These are phyloP conservation scores for Plasmodium blacklocki DNA, from an alignment of 169 alveolate species.

Conservation along the genomic window DNA sequence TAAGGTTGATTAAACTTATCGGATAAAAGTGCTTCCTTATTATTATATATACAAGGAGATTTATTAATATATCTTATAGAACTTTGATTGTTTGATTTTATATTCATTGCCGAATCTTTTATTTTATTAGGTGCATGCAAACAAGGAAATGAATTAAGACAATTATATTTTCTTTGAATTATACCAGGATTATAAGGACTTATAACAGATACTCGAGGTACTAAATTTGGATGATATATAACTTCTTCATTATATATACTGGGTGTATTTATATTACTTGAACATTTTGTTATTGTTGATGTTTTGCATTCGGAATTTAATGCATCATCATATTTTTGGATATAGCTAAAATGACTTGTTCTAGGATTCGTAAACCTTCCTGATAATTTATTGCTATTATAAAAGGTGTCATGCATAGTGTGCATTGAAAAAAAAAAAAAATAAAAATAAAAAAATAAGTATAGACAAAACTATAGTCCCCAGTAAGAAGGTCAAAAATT, in stretches of 20 bases:
- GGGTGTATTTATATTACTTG: background rate
- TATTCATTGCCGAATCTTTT: conserved; percentile 3
- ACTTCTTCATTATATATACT: conserved; percentile 13
- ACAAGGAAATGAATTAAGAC: conserved; percentile 49
- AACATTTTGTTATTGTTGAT: too few relatives aligned
- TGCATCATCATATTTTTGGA: too few relatives aligned
- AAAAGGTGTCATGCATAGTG: too few relatives aligned
- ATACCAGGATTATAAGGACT: background rate
- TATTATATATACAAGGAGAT: conserved; percentile 1
- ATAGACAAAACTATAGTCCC: too few relatives aligned
- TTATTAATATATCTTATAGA: background rate
- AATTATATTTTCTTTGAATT: conserved; percentile 15
- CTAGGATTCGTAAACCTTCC: too few relatives aligned
- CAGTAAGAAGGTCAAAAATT: too few relatives aligned
- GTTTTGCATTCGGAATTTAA: too few relatives aligned
- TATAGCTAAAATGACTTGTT: too few relatives aligned
- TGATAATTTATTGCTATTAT: too few relatives aligned
- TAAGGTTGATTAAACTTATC: background rate
- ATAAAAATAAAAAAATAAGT: too few relatives aligned
- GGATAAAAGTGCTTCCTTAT: background rate
- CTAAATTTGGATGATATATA: conserved; percentile 13
- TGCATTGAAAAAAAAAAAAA: too few relatives aligned
- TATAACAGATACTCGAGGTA: background rate
- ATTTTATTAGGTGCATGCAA: conserved; percentile 2
- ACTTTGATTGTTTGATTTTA: conserved; percentile 3